Conservation (phyloP, 768 basidiomycete species). For the Lactarius evosmus region DNA sequence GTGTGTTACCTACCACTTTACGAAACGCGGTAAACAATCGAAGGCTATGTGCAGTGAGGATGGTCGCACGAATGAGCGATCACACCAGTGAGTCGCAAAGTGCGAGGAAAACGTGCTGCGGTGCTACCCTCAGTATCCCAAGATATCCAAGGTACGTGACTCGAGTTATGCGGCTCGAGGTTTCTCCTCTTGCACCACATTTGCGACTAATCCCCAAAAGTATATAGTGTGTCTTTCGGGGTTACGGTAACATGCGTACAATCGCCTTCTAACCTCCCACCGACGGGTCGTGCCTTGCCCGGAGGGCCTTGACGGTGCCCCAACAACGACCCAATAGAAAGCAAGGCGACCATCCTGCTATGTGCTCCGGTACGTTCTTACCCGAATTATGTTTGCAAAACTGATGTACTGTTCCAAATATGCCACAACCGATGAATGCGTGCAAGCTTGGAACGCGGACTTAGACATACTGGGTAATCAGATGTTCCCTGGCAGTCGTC, state of each 20-base stretch:
- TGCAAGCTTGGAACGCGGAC: neutral
- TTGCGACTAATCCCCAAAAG: conserved; percentile 1
- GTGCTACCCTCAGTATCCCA: neutral
- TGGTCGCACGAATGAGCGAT: neutral
- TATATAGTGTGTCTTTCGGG: neutral
- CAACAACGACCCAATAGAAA: neutral
- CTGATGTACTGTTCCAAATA: neutral
- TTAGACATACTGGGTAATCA: neutral
- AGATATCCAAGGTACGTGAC: neutral
- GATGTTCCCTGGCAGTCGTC: neutral
- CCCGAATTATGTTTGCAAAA: neutral
- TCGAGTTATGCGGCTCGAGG: neutral
- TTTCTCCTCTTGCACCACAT: neutral
- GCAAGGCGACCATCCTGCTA: neutral
- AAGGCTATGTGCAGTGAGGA: neutral
- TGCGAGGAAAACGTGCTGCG: neutral
- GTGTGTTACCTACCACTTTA: neutral
- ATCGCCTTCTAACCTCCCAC: neutral
- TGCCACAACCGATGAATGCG: neutral
- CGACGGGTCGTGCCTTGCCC: neutral
- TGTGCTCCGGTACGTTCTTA: neutral
- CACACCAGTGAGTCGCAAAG: neutral
- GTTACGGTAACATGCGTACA: neutral
- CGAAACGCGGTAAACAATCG: neutral
- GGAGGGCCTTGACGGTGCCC: neutral